These are phyloP conservation scores for Fomitopsis betulina DNA, from an alignment of 1,284 basidiomycete species.

Conservation along the genomic window DNA sequence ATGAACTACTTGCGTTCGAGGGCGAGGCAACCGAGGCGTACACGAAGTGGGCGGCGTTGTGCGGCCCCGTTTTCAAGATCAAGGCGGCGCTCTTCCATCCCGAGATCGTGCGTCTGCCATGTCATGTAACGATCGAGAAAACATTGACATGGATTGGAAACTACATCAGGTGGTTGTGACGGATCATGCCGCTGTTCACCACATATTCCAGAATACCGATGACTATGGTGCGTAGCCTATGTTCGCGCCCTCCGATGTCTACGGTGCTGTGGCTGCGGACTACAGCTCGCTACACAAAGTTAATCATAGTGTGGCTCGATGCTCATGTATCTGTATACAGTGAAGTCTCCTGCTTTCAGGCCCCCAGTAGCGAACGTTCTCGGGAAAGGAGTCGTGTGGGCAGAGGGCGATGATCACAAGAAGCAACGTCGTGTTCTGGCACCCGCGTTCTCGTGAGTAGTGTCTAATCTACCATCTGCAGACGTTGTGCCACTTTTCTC, in stretches of 20 bases:
- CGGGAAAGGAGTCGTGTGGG: conserved; percentile 27
- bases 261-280: not conserved
- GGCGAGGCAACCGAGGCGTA: conserved; percentile 32
- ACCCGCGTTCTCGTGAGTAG: conserved; percentile 27
- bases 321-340: conserved; percentile 7
- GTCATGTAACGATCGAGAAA: not conserved
- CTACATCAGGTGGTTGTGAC: conserved; percentile 28
- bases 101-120: conserved; percentile 28
- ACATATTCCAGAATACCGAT: conserved; percentile 33
- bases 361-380: conserved; percentile 22
- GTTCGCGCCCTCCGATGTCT: not conserved
- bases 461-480: not conserved
- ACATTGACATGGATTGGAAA: not conserved
- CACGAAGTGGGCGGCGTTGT: conserved; percentile 29
- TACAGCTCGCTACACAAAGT: not conserved
- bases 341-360: conserved; percentile 22
- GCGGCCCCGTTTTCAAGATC: conserved; percentile 34
- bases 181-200: conserved; percentile 32
- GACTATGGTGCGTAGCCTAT: conserved; percentile 24
- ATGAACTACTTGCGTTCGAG: conserved; percentile 33
- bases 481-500: not conserved
- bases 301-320: not conserved
- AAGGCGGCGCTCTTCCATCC: conserved; percentile 35
- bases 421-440: conserved; percentile 27
- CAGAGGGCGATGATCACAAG: conserved; percentile 28